Evolutionary conservation across 2,329 filamentous ascomycete genomes (phyloP), one percentile per base, ranked within the genome.

Genomic region (Trichophyton schoenleinii): DNA sequence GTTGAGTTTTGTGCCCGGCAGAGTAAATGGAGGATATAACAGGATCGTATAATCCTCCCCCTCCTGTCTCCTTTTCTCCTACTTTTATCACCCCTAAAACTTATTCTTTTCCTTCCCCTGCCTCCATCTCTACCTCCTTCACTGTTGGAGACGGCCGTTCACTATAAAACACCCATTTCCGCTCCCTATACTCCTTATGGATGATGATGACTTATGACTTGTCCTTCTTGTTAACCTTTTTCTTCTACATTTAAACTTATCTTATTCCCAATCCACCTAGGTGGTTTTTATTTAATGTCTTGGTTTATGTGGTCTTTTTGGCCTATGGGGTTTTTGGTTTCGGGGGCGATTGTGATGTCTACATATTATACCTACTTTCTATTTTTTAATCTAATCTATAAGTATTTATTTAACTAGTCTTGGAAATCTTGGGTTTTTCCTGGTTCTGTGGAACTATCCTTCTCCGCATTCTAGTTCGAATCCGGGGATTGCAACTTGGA

Each of bases 1-100:
- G 66, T 76, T 41, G 76, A 77, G 61, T 79, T 78, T 63, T 78
- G 77, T 65, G 70, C 68, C 8, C 3, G 28, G 6, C 58, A 55
- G 52, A 31, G 13, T 6, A 55, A 18, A 31, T 55, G 52, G 52
- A 55, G 52, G 52, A 55, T 55, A 55, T 55, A 36, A 55, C 25
- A 20, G 25, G 6, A 7, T 18, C 15, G 15, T 38, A 7, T 13
- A 9, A 13, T 38, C 34, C 9, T 36, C 11, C 11, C 9, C 34
- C 22, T 5, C 28, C 11, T 22, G 1, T 22, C 18, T 22, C 13
- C 3, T 22, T 28, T 15, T 11, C 22, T 3, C 7, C 28, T 22
- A 1, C 9, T 36, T 44, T 44, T 20, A 48, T 3, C 44, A 48
- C n/a, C 22, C 22, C 25, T 7, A 31, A 31, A 31, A 31, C 28